Evolutionary conservation across 2,329 filamentous ascomycete species (phyloP).

Genomic region (Aspergillus ibericus): DNA sequence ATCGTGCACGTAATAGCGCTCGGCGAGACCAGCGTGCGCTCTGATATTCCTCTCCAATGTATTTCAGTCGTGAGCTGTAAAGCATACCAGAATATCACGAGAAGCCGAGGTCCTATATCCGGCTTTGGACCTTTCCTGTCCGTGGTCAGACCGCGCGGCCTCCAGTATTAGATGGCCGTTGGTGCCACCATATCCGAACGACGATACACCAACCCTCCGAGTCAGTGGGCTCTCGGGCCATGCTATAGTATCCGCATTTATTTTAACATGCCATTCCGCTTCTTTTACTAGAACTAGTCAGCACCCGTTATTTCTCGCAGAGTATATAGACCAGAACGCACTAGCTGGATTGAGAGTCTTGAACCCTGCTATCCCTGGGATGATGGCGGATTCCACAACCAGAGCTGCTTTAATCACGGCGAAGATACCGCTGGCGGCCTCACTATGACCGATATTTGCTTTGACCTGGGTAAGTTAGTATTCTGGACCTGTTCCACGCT

Average conservation of each 20-base stretch:
- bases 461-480: slow-evolving; percentile 20
- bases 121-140: background rate
- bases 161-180: background rate
- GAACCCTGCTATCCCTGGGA: slow-evolving; percentile 30
- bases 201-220: background rate
- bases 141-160: background rate
- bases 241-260: background rate
- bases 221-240: background rate
- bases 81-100: background rate
- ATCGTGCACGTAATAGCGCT: slow-evolving; percentile 9
- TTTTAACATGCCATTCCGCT: background rate
- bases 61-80: background rate
- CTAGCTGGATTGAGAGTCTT: slow-evolving; percentile 27
- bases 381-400: slow-evolving; percentile 21
- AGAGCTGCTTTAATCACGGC: slow-evolving; percentile 29
- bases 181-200: background rate
- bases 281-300: background rate
- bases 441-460: slow-evolving; percentile 29
- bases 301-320: too few species aligned
- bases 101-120: background rate
- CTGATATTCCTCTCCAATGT: slow-evolving; percentile 13
- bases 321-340: background rate
- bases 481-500: background rate
- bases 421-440: slow-evolving; percentile 28
- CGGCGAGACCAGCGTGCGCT: slow-evolving; percentile 5